Percentiles rank a stretch among this genome's conserved stretches.
These are phyloP conservation scores for Aspergillus bertholletiae DNA, from an alignment of 495 filamentous ascomycete species.

Conservation along the genomic window DNA sequence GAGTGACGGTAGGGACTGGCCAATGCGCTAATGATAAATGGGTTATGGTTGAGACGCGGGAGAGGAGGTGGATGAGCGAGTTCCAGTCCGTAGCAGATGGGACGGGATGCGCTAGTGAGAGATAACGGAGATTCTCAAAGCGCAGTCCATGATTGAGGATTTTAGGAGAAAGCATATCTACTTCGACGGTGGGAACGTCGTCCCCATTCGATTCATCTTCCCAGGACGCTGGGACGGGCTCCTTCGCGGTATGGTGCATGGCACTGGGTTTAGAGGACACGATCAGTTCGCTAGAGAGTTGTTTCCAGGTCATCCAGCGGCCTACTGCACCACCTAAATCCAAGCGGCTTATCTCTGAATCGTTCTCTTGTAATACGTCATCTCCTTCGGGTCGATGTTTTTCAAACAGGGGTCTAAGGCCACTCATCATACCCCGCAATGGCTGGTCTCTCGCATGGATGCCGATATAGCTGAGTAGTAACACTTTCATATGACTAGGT, in stretches of 20 bases:
- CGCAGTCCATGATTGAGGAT: constrained; percentile 39
- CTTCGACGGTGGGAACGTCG: constrained; percentile 26
- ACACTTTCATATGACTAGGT: constrained; percentile 56
- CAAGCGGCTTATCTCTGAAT: constrained; percentile 54
- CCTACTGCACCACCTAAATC: constrained; percentile 65
- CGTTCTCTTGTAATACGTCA: constrained; percentile 24
- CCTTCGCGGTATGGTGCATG: constrained; percentile 4
- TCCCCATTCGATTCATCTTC: constrained; percentile 32
- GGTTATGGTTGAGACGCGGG: constrained; percentile 61
- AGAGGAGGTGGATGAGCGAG: constrained; percentile 58
- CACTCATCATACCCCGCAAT: constrained; percentile 19
- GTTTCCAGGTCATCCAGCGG: constrained; percentile 52
- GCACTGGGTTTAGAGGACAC: constrained; percentile 17
- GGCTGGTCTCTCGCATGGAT: constrained; percentile 42
- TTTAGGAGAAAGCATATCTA: constrained; percentile 30
- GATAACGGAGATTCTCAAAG: constrained; percentile 47
- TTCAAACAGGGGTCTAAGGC: constrained; percentile 30
- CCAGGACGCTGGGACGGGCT: constrained; percentile 34
- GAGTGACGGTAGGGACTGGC: constrained; percentile 69
- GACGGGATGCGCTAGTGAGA: constrained; percentile 49
- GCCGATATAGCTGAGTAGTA: constrained; percentile 62
- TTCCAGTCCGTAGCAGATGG: constrained; percentile 56
- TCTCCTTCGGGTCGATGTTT: constrained; percentile 14
- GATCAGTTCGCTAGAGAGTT: constrained; percentile 54
- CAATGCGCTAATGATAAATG: constrained; percentile 77